Evolutionary conservation across 352 stramenopile genomes (phyloP), one percentile per base, ranked within the genome.

Genomic region (Globisporangium spiculum): DNA sequence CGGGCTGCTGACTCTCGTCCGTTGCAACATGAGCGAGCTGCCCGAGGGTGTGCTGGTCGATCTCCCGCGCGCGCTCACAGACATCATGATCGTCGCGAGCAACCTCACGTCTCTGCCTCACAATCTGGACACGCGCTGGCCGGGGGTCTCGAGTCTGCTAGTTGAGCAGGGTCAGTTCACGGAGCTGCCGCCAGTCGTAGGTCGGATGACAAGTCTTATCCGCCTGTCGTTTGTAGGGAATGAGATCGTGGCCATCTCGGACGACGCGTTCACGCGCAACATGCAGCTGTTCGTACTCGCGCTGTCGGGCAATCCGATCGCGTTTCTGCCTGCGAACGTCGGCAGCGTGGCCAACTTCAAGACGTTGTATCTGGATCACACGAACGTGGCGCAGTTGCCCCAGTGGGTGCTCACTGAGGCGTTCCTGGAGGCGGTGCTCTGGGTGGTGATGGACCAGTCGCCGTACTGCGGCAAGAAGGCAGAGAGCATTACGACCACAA

Each of bases 21-120:
- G 38, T 12, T 59, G 30, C 44, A 70, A 65, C 30, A 65, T 70
- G 65, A 60, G 24, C 3, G 58, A 59, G 44, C 44, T 70, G 9
- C 44, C 65, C 1, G 20, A 63, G 4, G 65, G 65, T 3, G 5
- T 69, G 1, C 16, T 69, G 12, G n/a, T 30, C 22, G 30, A 65
- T 41, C 56, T 65, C 20, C 65, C 65, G 30, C 56, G 34, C 24
- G 54, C 55, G 30, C 57, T 70, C 26, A 60, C 53, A 30, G 44
- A 70, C 16, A 65, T 70, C 36, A 54, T 24, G 12, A 70, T 70
- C 59, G 20, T 65, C 24, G 48, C 32, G 46, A 70, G 56, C 57
- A 69, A 69, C 30, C 38, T 65, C 41, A 69, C n/a, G 55, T 16
- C 41, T 27, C 18, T 65, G 14, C 65, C 65, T 1, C 24, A n/a